Percentiles rank a stretch among this genome's conserved stretches.
These are phyloP conservation scores for Yarrowia yakushimensis DNA, from an alignment of 805 yeast species.

Conservation along the genomic window DNA sequence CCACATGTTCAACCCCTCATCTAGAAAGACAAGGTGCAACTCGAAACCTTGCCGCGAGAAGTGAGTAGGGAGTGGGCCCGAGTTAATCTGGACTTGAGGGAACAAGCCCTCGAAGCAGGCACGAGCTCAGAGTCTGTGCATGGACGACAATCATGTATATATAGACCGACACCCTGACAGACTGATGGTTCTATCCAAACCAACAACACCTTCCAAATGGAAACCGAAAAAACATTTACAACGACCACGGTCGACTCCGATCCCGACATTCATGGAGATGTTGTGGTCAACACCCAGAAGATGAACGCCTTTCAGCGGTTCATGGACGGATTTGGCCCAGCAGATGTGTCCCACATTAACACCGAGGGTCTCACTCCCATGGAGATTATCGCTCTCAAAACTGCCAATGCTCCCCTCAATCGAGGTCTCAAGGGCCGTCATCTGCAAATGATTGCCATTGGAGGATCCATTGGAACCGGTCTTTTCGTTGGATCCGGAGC, in stretches of 20 bases:
- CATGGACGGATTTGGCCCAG: conserved; percentile 3
- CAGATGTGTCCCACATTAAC: conserved; percentile 37
- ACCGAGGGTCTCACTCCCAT: conserved; percentile 35
- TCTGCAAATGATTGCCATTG: conserved; percentile 65
- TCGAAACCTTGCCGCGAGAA: neutral
- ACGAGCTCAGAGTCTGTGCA: neutral
- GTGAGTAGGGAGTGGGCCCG: neutral
- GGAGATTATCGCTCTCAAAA: conserved; percentile 39
- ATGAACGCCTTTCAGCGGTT: conserved; percentile 19
- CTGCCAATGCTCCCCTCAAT: conserved; percentile 56
- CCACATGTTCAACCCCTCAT: conserved; percentile 13
- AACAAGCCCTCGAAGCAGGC: neutral
- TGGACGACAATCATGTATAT: neutral
- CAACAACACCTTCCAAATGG: neutral
- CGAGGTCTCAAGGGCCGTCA: conserved; percentile 42
- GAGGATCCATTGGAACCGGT: conserved; percentile 83
- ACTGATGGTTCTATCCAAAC: neutral
- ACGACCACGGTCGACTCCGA: conserved; percentile 19
- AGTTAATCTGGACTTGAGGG: conserved; percentile 13
- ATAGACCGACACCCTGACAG: neutral
- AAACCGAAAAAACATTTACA: neutral
- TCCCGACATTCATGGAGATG: conserved; percentile 10
- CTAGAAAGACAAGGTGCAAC: neutral
- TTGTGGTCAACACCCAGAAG: conserved; percentile 6
- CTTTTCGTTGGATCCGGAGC: conserved; percentile 54